phyloP scores from a whole-genome alignment of 140 eudicot genomes.

The Bidens hawaiensis region DNA sequence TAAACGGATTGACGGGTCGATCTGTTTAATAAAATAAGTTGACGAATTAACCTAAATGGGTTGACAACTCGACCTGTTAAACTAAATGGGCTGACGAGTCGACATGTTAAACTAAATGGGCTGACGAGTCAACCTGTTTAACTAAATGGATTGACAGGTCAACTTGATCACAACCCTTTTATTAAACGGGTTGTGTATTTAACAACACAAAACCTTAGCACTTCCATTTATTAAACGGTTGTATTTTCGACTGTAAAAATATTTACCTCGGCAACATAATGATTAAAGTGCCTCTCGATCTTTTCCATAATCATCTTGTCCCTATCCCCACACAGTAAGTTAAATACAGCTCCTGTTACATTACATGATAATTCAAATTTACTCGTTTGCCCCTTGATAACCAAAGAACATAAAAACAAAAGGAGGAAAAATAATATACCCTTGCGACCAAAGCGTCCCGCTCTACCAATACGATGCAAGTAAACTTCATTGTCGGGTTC shows the following conservation, averaged over 20 bases:
- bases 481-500: constrained; percentile 85
- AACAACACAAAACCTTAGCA: no score
- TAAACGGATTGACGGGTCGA: no score
- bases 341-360: constrained; percentile 67
- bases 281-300: constrained; percentile 72
- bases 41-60: no score
- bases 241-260: constrained; percentile 8
- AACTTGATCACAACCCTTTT: no score
- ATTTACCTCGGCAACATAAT: constrained; percentile 54
- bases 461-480: constrained; percentile 93
- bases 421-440: constrained; percentile 33
- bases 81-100: no score
- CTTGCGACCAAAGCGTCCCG: constrained; percentile 97
- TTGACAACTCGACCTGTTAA: no score
- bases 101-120: no score
- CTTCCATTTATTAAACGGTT: no score
- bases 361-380: background rate
- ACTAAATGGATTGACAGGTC: no score
- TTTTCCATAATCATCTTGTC: constrained; percentile 65
- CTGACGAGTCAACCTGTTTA: no score
- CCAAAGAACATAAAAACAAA: background rate
- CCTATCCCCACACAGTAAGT: constrained; percentile 56
- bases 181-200: background rate
- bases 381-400: background rate
- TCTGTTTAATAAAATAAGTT: no score